Evolutionary conservation across 257 asterid species (phyloP), one percentile per base, ranked within the genome.

Genomic region (Anisodus tanguticus): DNA sequence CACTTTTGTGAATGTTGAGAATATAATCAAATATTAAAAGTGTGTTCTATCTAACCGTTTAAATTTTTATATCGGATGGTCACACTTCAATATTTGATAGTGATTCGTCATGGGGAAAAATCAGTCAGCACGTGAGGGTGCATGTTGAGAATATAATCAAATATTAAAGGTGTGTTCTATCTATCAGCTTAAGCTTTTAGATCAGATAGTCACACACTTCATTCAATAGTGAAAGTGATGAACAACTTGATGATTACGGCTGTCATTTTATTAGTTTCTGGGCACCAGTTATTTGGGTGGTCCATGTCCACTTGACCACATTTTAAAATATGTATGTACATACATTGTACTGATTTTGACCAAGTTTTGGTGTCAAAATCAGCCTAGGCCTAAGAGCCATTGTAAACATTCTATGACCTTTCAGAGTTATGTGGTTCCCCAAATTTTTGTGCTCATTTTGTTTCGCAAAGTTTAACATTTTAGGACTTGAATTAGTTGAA

Each of bases 201-300:
- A 22, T 22, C 26, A 22, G 26, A 22, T 22, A 0, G 26, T 22
- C 26, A 22, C 26, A 22, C 26, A 22, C 26, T 22, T 22, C 26
- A 22, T 22, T 22, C 26, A 22, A 22, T 51, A 13, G 22, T 11
- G 81, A 51, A 49, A 74, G 45, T 51, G 81, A 22, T 49, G 19
- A 49, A 74, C 81, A 74, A 74, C 8, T 74, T 74, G 81, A 74
- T 74, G 22, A 74, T 12, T 76, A 47, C 41, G 35, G 62, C 81
- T 76, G 45, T 51, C 81, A 51, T 5, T 76, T 76, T 76, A 49
- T 49, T 76, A 49, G 45, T 51, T 22, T 51, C 9, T 49, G 62
- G 9, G 17, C 62, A 19, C 62, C 8, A 22, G 45, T 74, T 74
- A 22, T 74, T 74, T 51, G 62, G 7, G 62, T 22, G 81, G 81